Evolutionary conservation across 1,284 basidiomycete genomes (phyloP).

Genomic region (Chiua sp.): DNA sequence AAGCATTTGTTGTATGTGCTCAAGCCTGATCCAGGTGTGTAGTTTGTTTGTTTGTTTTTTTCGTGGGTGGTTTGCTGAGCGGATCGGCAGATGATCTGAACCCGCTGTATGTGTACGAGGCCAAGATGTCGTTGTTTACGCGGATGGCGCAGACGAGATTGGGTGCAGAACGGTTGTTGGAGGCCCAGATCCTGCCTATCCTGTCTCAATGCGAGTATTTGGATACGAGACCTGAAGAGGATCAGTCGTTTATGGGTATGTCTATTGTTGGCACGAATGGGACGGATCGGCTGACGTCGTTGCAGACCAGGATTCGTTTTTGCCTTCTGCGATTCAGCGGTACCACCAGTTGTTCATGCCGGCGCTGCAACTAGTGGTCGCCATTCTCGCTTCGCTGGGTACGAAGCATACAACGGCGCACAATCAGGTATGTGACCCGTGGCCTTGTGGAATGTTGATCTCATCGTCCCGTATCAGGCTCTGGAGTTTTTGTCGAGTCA

Average conservation of each 20-base stretch:
- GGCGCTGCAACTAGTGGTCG: slow-evolving; percentile 79
- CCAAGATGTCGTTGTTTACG: slow-evolving; percentile 89
- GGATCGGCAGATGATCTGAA: slow-evolving; percentile 78
- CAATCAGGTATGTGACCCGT: slow-evolving; percentile 59
- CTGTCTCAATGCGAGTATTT: slow-evolving; percentile 89
- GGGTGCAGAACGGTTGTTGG: slow-evolving; percentile 88
- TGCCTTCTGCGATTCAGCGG: slow-evolving; percentile 86
- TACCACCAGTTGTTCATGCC: slow-evolving; percentile 92
- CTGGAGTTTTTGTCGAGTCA: slow-evolving; percentile 80
- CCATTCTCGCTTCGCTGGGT: slow-evolving; percentile 72
- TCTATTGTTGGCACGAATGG: not conserved
- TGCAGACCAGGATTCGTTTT: slow-evolving; percentile 82
- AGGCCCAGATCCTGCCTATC: slow-evolving; percentile 79
- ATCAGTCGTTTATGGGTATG: slow-evolving; percentile 83
- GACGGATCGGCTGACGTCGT: not conserved
- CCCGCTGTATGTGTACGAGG: slow-evolving; percentile 93
- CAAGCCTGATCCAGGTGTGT: slow-evolving; percentile 86
- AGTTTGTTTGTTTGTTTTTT: not conserved
- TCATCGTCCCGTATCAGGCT: slow-evolving; percentile 48
- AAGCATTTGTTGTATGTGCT: slow-evolving; percentile 79
- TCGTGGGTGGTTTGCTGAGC: not conserved
- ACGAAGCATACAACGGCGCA: slow-evolving; percentile 65
- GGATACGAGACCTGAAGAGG: slow-evolving; percentile 80
- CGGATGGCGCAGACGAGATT: slow-evolving; percentile 82
- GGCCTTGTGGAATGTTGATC: not conserved